phyloP scores from a whole-genome alignment of 1,284 basidiomycete genomes.

The Hemileccinum hortonii region DNA sequence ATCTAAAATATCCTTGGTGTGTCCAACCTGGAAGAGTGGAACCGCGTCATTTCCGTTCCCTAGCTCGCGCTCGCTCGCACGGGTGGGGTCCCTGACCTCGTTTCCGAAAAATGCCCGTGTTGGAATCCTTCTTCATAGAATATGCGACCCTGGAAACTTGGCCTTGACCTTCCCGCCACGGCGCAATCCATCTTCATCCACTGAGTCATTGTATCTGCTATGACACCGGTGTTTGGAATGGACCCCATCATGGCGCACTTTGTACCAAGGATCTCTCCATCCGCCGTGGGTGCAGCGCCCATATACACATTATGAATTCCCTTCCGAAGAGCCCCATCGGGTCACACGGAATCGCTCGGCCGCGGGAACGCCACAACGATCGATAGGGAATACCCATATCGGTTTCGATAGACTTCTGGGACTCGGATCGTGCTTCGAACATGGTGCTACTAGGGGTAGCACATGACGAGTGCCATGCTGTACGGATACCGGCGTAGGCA shows the following conservation, averaged over 20 bases:
- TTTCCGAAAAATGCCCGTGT: constrained; percentile 7
- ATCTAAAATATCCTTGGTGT: constrained; percentile 2
- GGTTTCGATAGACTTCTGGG: constrained; percentile 17
- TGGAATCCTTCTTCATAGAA: neutral
- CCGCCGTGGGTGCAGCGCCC: neutral
- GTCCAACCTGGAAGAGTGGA: neutral
- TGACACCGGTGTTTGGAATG: neutral
- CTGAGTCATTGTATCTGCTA: too few relatives aligned
- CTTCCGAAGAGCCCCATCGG: constrained; percentile 1
- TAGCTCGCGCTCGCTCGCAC: constrained; percentile 16
- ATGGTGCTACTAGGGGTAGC: neutral
- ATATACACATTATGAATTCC: constrained; percentile 7
- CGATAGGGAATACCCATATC: constrained; percentile 1
- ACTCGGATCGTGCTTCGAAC: neutral
- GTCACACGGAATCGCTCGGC: constrained; percentile 11
- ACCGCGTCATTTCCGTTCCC: constrained; percentile 4
- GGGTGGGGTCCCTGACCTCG: constrained; percentile 18
- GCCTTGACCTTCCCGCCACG: neutral
- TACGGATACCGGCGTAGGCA: neutral
- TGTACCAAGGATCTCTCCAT: neutral
- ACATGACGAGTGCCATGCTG: neutral
- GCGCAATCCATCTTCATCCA: neutral
- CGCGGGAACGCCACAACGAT: constrained; percentile 16
- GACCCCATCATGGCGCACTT: neutral
- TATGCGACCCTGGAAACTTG: constrained; percentile 4